Evolutionary conservation across 441 rosid species (phyloP).

Genomic region (Jatropha multifida): DNA sequence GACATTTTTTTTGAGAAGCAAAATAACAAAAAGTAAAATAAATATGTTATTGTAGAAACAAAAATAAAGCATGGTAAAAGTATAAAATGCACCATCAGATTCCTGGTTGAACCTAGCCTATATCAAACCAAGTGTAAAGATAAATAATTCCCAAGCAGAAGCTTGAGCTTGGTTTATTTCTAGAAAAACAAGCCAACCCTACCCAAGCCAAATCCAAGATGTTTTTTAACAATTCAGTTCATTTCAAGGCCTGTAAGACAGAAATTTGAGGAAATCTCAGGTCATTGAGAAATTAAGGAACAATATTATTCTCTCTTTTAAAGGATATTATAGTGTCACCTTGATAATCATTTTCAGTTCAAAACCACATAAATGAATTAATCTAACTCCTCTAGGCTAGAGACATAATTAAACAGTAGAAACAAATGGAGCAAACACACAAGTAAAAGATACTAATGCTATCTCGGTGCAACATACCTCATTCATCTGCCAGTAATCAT

Average conservation of each 20-base stretch:
- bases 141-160: background rate
- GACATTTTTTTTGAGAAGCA: background rate
- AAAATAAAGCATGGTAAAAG: background rate
- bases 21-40: background rate
- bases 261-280: background rate
- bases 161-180: constrained; percentile 1
- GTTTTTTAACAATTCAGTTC: background rate
- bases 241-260: background rate
- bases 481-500: constrained; percentile 90
- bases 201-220: background rate
- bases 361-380: background rate
- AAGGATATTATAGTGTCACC: background rate
- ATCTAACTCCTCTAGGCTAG: background rate
- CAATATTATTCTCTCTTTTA: background rate
- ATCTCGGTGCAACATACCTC: constrained; percentile 50
- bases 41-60: background rate
- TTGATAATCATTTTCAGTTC: background rate
- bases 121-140: background rate
- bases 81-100: background rate
- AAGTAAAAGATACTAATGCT: background rate
- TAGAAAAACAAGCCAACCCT: background rate
- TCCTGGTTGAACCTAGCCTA: background rate
- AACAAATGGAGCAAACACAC: constrained; percentile 2
- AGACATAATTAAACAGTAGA: background rate
- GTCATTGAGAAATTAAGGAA: background rate